These are phyloP conservation scores for Malassezia japonica DNA, from an alignment of 1,284 basidiomycete species.

Conservation along the genomic window DNA sequence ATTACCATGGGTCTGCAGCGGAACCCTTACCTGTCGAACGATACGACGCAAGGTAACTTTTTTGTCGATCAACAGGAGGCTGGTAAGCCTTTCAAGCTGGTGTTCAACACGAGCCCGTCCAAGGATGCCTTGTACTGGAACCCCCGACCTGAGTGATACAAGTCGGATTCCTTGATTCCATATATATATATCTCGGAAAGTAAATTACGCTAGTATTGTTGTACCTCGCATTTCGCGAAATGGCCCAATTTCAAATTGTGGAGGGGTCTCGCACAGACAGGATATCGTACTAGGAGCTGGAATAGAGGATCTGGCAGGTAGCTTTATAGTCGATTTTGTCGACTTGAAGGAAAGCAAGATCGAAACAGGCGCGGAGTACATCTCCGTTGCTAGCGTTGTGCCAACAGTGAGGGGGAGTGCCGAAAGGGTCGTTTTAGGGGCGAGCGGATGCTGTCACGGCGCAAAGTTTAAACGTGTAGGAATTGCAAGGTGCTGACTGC, in stretches of 20 bases:
- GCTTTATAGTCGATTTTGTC: slow-evolving; percentile 11
- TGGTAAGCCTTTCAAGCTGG: background rate
- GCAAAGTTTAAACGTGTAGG: too few species aligned
- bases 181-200: too few species aligned
- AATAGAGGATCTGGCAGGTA: slow-evolving; percentile 27
- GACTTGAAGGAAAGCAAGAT: slow-evolving; percentile 7
- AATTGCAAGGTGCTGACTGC: too few species aligned
- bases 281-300: too few species aligned
- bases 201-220: too few species aligned
- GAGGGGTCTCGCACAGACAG: too few species aligned
- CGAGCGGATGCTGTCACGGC: slow-evolving; percentile 1
- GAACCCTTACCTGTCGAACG: background rate
- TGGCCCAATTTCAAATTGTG: too few species aligned
- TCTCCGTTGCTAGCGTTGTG: slow-evolving; percentile 17
- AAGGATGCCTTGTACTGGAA: too few species aligned
- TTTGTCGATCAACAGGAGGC: background rate
- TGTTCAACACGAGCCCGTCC: background rate
- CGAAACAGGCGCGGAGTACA: slow-evolving; percentile 25
- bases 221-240: too few species aligned
- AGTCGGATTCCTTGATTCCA: too few species aligned
- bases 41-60: background rate
- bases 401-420: slow-evolving; percentile 19
- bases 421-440: slow-evolving; percentile 29
- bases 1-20: background rate
- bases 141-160: too few species aligned